These are phyloP conservation scores for Fusarium transvaalense DNA, from an alignment of 2,329 filamentous ascomycete genomes.

Conservation along the genomic window DNA sequence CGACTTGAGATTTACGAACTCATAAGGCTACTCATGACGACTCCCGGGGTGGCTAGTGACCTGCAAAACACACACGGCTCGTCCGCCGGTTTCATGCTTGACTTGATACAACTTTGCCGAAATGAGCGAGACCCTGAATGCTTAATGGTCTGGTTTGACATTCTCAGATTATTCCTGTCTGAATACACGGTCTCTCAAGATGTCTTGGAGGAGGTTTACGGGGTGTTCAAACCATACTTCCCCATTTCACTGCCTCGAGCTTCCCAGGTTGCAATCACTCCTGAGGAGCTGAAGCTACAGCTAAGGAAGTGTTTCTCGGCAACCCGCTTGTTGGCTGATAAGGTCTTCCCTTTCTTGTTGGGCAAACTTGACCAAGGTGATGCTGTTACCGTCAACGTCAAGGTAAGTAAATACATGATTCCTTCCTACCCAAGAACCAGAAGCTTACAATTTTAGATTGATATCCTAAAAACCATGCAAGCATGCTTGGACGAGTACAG, in stretches of 20 bases:
- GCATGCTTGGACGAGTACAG: constrained; percentile 65
- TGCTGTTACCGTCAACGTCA: constrained; percentile 69
- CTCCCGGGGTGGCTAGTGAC: constrained; percentile 58
- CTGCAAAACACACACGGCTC: constrained; percentile 60
- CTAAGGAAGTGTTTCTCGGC: constrained; percentile 68
- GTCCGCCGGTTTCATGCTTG: constrained; percentile 61
- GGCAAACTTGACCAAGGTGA: constrained; percentile 71
- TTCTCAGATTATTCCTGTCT: constrained; percentile 59
- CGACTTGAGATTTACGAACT: constrained; percentile 66
- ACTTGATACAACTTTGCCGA: constrained; percentile 64
- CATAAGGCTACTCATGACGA: constrained; percentile 59
- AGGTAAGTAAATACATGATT: constrained; percentile 53
- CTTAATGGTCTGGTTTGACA: constrained; percentile 69
- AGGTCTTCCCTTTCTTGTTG: constrained; percentile 66
- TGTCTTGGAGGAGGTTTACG: constrained; percentile 64
- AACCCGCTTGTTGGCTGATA: constrained; percentile 59
- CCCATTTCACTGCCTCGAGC: constrained; percentile 68
- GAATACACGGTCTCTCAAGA: constrained; percentile 61
- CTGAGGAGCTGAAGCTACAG: constrained; percentile 67
- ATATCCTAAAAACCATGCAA: constrained; percentile 68
- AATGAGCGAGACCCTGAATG: constrained; percentile 70
- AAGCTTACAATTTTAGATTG: constrained; percentile 55
- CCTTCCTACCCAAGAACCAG: background rate
- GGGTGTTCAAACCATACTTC: constrained; percentile 70
- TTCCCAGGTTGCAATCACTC: constrained; percentile 65